Base-by-base conservation (phyloP, 2,329 filamentous ascomycete genomes). In the Diplodia sapinea region DNA sequence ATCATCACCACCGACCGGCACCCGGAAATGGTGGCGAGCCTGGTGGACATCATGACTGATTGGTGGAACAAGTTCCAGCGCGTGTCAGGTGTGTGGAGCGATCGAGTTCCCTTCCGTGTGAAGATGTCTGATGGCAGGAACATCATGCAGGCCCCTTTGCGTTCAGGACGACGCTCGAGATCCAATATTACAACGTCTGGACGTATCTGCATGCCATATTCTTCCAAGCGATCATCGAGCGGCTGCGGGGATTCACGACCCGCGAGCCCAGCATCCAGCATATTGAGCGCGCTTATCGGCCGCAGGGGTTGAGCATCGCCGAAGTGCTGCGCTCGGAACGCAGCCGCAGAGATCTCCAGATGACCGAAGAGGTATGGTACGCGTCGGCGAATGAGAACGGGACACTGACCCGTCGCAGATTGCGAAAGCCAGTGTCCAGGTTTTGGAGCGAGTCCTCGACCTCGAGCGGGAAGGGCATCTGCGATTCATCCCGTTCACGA, bases 11-110 rank as follows among this genome's bases (percentile, higher is more conserved):
- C 29, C 9, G 43, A 62, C 17, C 43, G 57, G 1, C 43, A 62
- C 15, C 57, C 57, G 26, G 57, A 62, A 26, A 51, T 62, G 43
- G 43, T 62, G 4, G 23, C 57, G 8, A 51, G 43, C 31, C 26
- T 62, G 31, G 43, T 31, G 5, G 57, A 62, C 15, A 62, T 62
- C 11, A 6, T 62, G n/a, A n/a, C 13, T 29, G 57, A 51, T 51
- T 62, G 57, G 57, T 51, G 57, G 57, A 62, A 62, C 29, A 62
- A 62, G n/a, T 62, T 62, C 9, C 43, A 62, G 11, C 43, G 17
- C 11, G 2, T 33, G 12, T 12, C 43, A 31, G 57, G 57, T 62
- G n/a, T 15, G 38, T 49, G 15, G 4, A 43, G 5, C 5, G 40
- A 17, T 15, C 1, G n/a, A 47, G 6, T n/a, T n/a, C 2, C 17